Percentiles rank a stretch among this genome's conserved stretches.
Evolutionary conservation across 441 rosid genomes (phyloP).

Genomic region (Syzygium syzygioides): DNA sequence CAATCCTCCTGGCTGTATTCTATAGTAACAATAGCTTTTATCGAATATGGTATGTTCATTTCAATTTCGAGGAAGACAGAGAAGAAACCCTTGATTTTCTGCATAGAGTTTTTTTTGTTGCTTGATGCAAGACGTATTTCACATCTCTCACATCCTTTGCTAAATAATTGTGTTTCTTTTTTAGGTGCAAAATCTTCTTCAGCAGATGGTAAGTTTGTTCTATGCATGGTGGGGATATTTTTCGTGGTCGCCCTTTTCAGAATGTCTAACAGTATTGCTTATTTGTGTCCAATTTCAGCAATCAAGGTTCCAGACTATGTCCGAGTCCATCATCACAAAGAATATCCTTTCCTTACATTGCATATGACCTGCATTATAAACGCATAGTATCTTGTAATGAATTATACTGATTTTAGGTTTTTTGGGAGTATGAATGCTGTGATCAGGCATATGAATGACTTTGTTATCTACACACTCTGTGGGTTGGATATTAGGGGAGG

Average conservation of each 20-base stretch:
- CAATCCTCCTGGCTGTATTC: background rate
- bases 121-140: background rate
- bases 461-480: background rate
- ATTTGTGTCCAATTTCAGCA: slow-evolving; percentile 37
- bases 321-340: slow-evolving; percentile 53
- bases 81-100: background rate
- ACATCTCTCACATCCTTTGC: background rate
- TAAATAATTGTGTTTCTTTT: slow-evolving; percentile 9
- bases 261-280: background rate
- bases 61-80: background rate
- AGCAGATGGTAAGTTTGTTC: slow-evolving; percentile 57
- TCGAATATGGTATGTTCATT: background rate
- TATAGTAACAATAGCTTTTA: background rate
- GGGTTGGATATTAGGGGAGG: background rate
- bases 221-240: background rate
- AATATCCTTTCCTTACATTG: slow-evolving; percentile 44
- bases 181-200: slow-evolving; percentile 75
- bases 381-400: background rate
- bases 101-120: background rate
- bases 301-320: slow-evolving; percentile 65
- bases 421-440: background rate
- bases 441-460: background rate
- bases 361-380: background rate
- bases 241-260: background rate
- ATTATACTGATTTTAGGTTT: background rate